Conservation (phyloP, 176 grass and related monocot genomes). For the Carex kokanica region DNA sequence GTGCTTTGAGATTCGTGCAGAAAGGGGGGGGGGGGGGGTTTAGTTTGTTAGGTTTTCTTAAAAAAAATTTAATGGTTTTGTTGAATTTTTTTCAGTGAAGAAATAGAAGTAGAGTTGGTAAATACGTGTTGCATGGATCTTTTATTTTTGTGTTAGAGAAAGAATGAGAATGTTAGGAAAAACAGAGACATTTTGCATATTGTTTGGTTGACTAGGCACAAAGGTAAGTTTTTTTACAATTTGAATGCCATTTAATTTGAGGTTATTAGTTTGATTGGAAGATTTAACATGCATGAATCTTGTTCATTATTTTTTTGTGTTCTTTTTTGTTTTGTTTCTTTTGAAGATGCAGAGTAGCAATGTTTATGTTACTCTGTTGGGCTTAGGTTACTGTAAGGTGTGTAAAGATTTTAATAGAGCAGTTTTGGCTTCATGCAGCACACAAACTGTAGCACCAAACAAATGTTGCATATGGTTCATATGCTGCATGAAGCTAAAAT, state of each 20-base stretch:
- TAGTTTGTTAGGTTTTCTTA: not conserved
- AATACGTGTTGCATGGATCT: constrained; percentile 6
- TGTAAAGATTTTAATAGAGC: too few species aligned
- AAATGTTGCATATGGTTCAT: too few species aligned
- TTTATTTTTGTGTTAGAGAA: not conserved
- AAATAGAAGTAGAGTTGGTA: constrained; percentile 7
- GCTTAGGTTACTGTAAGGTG: not conserved
- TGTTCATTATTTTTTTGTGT: not conserved
- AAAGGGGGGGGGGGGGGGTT: not conserved
- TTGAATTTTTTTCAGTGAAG: not conserved
- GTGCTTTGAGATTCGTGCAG: too few species aligned
- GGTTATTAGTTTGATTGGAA: not conserved
- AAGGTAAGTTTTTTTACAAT: not conserved
- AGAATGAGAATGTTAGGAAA: constrained; percentile 16
- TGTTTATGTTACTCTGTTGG: not conserved
- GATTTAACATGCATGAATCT: not conserved
- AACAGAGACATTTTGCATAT: constrained; percentile 11
- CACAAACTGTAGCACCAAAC: too few species aligned
- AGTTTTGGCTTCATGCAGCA: too few species aligned
- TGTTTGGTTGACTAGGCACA: not conserved
- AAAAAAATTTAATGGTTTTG: not conserved
- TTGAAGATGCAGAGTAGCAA: too few species aligned
- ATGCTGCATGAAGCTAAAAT: too few species aligned
- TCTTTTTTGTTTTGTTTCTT: not conserved
- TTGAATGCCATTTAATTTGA: not conserved